Percentiles rank a stretch among this genome's conserved stretches.
Conservation (phyloP, 352 stramenopile genomes). For the Phytopythium montanum region DNA sequence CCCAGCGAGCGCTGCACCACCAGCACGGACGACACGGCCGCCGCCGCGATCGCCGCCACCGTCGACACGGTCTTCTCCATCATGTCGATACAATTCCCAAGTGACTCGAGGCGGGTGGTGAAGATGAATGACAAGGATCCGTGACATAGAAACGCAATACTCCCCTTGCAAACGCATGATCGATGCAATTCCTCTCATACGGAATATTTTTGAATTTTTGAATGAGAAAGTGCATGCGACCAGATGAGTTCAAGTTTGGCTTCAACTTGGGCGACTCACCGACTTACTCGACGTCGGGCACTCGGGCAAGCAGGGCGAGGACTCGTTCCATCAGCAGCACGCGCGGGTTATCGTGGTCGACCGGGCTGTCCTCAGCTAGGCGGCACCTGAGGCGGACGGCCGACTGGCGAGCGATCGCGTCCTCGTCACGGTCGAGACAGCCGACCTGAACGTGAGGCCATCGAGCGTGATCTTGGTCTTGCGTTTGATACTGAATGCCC, state of each 20-base stretch:
- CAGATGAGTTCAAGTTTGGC: background rate
- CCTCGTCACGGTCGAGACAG: background rate
- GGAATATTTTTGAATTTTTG: too few species aligned
- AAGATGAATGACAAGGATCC: background rate
- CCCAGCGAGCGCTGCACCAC: conserved; percentile 8
- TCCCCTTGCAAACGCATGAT: too few species aligned
- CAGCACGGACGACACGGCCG: conserved; percentile 15
- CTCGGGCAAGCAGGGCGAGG: background rate
- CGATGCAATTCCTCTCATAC: too few species aligned
- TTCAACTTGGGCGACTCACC: too few species aligned
- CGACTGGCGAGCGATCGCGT: background rate
- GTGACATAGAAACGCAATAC: background rate
- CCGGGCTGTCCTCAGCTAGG: background rate
- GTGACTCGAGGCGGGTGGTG: background rate
- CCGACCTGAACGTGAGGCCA: background rate
- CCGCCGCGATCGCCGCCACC: conserved; percentile 8
- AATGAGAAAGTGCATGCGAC: too few species aligned
- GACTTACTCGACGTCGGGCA: too few species aligned
- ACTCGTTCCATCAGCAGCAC: background rate
- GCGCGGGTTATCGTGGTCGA: background rate
- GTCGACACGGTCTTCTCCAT: conserved; percentile 10
- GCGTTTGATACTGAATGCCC: background rate
- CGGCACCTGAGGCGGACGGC: background rate
- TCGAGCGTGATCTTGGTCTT: background rate
- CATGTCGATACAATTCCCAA: background rate